Conservation (phyloP, 495 filamentous ascomycete species). For the Penicillium canescens region DNA sequence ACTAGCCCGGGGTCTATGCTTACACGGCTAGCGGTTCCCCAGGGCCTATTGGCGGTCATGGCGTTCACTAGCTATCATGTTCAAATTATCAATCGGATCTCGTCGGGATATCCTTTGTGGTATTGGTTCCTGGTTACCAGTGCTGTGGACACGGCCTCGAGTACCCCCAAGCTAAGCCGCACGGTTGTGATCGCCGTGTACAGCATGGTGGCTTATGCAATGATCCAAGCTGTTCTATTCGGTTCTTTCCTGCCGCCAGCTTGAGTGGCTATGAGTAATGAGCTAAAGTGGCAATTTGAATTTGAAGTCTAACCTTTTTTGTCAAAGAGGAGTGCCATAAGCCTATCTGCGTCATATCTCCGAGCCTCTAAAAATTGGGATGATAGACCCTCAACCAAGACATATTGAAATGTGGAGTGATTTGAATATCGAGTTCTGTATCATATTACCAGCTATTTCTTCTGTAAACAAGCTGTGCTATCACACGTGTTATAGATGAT, state of each 20-base stretch:
- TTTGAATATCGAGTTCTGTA: too few species aligned
- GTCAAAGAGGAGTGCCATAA: too few species aligned
- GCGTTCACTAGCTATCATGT: slow-evolving; percentile 83
- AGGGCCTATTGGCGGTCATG: slow-evolving; percentile 69
- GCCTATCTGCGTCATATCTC: too few species aligned
- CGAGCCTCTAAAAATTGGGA: too few species aligned
- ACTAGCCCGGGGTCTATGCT: slow-evolving; percentile 51
- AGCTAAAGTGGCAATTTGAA: too few species aligned
- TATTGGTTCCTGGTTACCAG: slow-evolving; percentile 72
- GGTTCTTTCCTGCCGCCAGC: slow-evolving; percentile 96
- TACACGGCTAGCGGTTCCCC: slow-evolving; percentile 59
- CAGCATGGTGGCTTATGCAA: slow-evolving; percentile 77
- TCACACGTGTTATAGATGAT: too few species aligned
- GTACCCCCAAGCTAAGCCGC: slow-evolving; percentile 19
- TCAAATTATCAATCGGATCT: slow-evolving; percentile 88
- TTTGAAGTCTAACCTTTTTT: too few species aligned
- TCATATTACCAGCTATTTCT: too few species aligned
- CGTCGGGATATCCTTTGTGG: slow-evolving; percentile 87
- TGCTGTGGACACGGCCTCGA: slow-evolving; percentile 24
- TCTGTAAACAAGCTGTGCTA: too few species aligned
- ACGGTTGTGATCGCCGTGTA: slow-evolving; percentile 44
- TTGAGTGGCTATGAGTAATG: slow-evolving; percentile 25
- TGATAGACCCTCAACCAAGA: too few species aligned
- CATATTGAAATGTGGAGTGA: too few species aligned
- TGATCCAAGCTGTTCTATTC: slow-evolving; percentile 80